Base-by-base conservation (phyloP, 345 rosid genomes). In the Cardamine occulta region DNA sequence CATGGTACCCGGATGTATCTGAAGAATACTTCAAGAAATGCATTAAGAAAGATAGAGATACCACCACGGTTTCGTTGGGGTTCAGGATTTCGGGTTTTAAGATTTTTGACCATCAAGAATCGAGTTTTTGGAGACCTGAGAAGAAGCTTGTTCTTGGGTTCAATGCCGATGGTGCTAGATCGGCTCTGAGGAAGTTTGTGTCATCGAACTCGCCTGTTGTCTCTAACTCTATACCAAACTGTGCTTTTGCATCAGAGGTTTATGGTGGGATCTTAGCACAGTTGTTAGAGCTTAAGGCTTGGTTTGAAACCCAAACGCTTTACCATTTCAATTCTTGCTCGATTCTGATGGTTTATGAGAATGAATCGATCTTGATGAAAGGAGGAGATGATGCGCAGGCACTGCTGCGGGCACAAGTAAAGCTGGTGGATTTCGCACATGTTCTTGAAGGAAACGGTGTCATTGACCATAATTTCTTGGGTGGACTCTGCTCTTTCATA, bases 351-450 rank as follows among this genome's bases (percentile, higher is more conserved):
- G 26, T 86, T 29, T 89, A 75, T 53, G 96, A 87, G 19, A 85
- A 86, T 75, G 90, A 86, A 18, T 66, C 82, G 0, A 15, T 77
- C 51, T 55, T 35, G 62, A 47, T 81, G 74, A 57, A 79, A 21
- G 85, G 83, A 66, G 62, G 32, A 53, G 80, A 62, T 39, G 58
- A 14, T 51, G 23, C 10, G 5, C 15, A 52, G 35, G 56, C 15
- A 28, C 21, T 74, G 35, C 70, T 74, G 35, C 70, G 66, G 23
- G 84, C 86, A 19, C 78, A 70, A 80, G 82, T 89, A 8, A 92
- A 88, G 80, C 97, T 95, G 54, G 77, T 95, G 18, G 99, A 95
- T 86, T 95, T 92, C 74, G 93, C 99, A 7, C 98, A 96, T 83
- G 93, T 89, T 61, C 34, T 78, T 68, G 95, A 88, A 58, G 96